Conservation (phyloP, 176 grass and related monocot genomes). For the Carex cristatella region DNA sequence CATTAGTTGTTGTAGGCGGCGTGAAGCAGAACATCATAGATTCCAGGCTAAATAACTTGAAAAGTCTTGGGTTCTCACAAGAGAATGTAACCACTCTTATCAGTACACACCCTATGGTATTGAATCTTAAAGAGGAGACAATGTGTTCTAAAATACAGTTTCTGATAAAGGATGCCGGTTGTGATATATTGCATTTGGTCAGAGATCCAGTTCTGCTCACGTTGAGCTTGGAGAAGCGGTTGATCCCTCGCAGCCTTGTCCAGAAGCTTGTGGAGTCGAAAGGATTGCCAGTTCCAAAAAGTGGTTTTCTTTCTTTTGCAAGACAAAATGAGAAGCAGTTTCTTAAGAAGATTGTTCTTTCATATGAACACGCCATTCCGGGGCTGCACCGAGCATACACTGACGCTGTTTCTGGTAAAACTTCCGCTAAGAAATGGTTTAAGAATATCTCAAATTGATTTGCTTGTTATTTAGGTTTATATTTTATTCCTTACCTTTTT, state of each 20-base stretch:
- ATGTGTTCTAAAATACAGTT: background rate
- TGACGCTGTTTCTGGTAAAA: background rate
- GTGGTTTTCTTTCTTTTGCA: background rate
- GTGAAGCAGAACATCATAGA: no score
- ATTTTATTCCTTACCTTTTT: no score
- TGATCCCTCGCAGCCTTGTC: background rate
- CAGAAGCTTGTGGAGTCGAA: background rate
- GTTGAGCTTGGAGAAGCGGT: background rate
- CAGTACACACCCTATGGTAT: no score
- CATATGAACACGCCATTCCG: background rate
- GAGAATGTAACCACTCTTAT: no score
- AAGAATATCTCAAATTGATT: no score
- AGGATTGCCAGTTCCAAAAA: background rate
- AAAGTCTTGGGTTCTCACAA: no score
- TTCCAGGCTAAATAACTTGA: no score
- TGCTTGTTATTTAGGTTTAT: no score
- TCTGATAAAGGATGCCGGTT: background rate
- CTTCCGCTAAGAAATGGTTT: background rate
- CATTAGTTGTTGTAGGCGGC: no score
- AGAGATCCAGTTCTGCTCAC: background rate
- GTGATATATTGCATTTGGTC: background rate
- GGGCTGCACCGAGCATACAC: background rate
- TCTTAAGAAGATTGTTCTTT: background rate
- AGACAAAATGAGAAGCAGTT: background rate
- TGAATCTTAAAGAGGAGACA: no score